Conservation (phyloP, 2,329 filamentous ascomycete genomes). For the Cytospora piceae region DNA sequence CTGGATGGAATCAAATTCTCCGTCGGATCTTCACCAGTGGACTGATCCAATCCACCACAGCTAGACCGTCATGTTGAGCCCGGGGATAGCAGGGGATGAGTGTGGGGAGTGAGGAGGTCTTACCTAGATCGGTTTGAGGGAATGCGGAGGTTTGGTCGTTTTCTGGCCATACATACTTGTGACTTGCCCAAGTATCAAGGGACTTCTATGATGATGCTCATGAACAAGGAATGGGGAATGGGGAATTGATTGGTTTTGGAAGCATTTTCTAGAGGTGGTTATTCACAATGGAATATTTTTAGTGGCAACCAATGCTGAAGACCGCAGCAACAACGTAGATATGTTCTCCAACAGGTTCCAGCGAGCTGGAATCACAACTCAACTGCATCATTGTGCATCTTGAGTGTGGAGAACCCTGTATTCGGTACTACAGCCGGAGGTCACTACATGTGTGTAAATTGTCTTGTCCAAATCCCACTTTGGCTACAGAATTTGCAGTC, state of each 20-base stretch:
- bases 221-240: neutral
- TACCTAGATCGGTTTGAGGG: neutral
- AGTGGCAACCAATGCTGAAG: too few relatives aligned
- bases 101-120: neutral
- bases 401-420: too few relatives aligned
- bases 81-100: neutral
- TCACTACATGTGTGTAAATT: too few relatives aligned
- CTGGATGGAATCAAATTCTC: conserved; percentile 22
- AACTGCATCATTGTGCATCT: neutral
- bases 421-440: too few relatives aligned
- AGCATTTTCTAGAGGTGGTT: neutral
- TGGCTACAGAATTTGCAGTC: neutral
- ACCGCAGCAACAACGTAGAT: too few relatives aligned
- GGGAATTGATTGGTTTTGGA: neutral
- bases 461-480: too few relatives aligned
- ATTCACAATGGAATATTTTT: neutral
- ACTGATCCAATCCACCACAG: neutral
- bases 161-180: neutral
- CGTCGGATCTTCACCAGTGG: conserved; percentile 12
- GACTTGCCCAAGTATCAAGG: neutral
- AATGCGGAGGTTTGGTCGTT: neutral
- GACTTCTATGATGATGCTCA: neutral
- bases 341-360: neutral
- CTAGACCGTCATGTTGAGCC: neutral
- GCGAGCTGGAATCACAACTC: neutral